phyloP scores from a whole-genome alignment of 139 green algal genomes.

The Chlorella sp. region DNA sequence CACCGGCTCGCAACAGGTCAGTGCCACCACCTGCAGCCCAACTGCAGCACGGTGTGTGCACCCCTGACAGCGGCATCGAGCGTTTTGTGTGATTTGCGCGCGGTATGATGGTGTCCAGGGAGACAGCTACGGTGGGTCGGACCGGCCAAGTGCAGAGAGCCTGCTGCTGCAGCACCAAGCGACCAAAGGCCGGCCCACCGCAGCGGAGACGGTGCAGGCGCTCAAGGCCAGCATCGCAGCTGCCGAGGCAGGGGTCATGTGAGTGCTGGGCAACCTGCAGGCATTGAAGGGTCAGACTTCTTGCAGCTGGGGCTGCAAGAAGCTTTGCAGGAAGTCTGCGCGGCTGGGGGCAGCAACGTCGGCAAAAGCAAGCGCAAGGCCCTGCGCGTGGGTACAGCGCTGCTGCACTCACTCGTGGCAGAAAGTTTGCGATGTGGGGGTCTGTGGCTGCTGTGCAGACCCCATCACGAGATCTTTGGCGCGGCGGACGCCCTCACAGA shows the following conservation, averaged over 20 bases:
- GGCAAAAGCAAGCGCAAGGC: not conserved
- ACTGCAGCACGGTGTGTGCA: too few relatives aligned
- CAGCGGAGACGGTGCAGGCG: constrained; percentile 19
- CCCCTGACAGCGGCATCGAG: too few relatives aligned
- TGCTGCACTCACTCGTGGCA: not conserved
- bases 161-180: not conserved
- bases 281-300: not conserved
- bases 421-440: not conserved
- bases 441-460: not conserved
- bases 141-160: not conserved
- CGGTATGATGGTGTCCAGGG: too few relatives aligned
- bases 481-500: too few relatives aligned
- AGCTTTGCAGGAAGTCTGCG: not conserved
- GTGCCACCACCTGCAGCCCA: too few relatives aligned
- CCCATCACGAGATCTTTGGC: not conserved
- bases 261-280: not conserved
- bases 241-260: not conserved
- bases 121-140: not conserved
- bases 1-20: too few relatives aligned
- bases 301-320: not conserved
- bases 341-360: not conserved
- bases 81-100: too few relatives aligned
- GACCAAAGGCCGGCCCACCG: not conserved
- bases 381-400: not conserved
- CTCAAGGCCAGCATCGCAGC: constrained; percentile 16